Percentiles rank a stretch among this genome's conserved stretches.
Conservation (phyloP, 163 green algal genomes). For the Prototheca cutis region DNA sequence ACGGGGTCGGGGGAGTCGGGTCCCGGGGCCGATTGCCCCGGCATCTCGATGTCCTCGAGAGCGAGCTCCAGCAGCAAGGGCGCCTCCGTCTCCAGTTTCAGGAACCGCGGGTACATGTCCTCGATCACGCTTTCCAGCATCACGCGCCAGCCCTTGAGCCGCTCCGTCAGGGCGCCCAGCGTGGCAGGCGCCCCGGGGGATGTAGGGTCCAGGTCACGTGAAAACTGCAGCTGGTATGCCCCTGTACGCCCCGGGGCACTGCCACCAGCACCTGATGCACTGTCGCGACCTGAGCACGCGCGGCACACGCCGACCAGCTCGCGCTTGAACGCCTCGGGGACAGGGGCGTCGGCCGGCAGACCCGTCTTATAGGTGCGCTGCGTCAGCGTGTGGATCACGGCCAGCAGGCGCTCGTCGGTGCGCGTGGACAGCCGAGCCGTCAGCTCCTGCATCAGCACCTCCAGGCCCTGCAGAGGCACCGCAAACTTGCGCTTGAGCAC, state of each 20-base stretch:
- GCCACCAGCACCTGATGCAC: too few species aligned
- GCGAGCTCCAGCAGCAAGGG: constrained; percentile 54
- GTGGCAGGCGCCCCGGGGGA: constrained; percentile 57
- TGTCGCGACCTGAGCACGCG: constrained; percentile 39
- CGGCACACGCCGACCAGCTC: constrained; percentile 80
- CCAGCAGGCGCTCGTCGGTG: constrained; percentile 86
- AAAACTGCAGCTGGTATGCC: constrained; percentile 57
- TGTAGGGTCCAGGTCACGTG: constrained; percentile 78
- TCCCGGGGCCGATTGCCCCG: constrained; percentile 39
- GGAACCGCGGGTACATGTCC: constrained; percentile 37
- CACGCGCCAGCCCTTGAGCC: constrained; percentile 74
- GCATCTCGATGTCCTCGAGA: constrained; percentile 79
- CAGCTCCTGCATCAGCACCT: constrained; percentile 37
- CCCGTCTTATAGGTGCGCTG: constrained; percentile 76
- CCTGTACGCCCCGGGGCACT: constrained; percentile 7
- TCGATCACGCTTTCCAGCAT: constrained; percentile 67
- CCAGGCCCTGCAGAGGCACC: constrained; percentile 30
- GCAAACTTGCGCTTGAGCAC: constrained; percentile 45
- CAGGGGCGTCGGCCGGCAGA: constrained; percentile 47
- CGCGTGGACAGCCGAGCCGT: constrained; percentile 64
- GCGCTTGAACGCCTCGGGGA: constrained; percentile 64
- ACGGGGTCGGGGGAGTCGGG: constrained; percentile 49
- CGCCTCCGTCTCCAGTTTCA: constrained; percentile 66
- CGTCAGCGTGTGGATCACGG: constrained; percentile 88
- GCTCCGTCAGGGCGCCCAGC: constrained; percentile 73